Percentiles rank a stretch among this genome's conserved stretches.
Conservation (phyloP, 2,329 filamentous ascomycete genomes). For the Lachnum nothofagi region DNA sequence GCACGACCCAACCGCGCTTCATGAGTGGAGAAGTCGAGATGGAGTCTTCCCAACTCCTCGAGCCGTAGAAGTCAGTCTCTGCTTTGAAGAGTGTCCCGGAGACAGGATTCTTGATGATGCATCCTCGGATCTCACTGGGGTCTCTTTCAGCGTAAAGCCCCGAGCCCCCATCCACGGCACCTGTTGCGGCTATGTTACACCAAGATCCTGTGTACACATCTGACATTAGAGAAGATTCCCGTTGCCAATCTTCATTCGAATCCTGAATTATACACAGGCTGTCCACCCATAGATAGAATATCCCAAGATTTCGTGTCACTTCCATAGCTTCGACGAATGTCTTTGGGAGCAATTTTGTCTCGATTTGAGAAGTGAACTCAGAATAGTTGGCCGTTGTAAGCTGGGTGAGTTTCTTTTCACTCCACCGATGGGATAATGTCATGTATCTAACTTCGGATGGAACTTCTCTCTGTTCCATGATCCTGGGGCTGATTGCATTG, state of each 20-base stretch:
- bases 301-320: slow-evolving; percentile 23
- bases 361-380: slow-evolving; percentile 10
- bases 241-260: slow-evolving; percentile 27
- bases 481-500: background rate
- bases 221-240: slow-evolving; percentile 25
- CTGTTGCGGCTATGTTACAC: slow-evolving; percentile 25
- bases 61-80: slow-evolving; percentile 3
- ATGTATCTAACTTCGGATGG: slow-evolving; percentile 16
- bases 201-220: slow-evolving; percentile 24
- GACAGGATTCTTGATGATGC: slow-evolving; percentile 1
- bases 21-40: slow-evolving; percentile 6
- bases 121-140: slow-evolving; percentile 2
- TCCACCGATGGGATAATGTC: slow-evolving; percentile 30
- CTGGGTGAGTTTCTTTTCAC: slow-evolving; percentile 14
- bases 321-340: slow-evolving; percentile 29
- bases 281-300: slow-evolving; percentile 34
- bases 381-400: slow-evolving; percentile 8
- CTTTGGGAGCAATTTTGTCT: slow-evolving; percentile 19
- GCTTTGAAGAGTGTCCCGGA: background rate
- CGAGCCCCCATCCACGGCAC: background rate
- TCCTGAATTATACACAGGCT: slow-evolving; percentile 33
- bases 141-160: slow-evolving; percentile 4
- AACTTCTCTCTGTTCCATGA: slow-evolving; percentile 3
- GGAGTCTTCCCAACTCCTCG: slow-evolving; percentile 3
- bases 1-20: slow-evolving; percentile 12